These are phyloP conservation scores for Capronia americana DNA, from an alignment of 2,329 filamentous ascomycete species.

Conservation along the genomic window DNA sequence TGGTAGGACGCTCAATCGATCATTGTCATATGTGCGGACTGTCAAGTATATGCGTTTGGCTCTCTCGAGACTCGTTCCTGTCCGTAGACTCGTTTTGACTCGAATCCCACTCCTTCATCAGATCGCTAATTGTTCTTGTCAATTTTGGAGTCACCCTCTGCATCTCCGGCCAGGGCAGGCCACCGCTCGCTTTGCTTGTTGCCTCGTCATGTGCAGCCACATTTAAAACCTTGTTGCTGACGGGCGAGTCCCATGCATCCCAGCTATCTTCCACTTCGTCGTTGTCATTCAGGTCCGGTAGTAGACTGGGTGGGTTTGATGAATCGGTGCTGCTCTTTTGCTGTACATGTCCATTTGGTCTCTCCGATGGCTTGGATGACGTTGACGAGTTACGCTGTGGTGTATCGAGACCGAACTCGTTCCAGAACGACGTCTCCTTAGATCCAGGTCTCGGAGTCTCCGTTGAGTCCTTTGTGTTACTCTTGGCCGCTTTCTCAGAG, in stretches of 20 bases:
- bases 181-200: neutral
- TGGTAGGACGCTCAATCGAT: neutral
- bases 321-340: slow-evolving; percentile 35
- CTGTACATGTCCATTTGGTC: slow-evolving; percentile 26
- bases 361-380: slow-evolving; percentile 39
- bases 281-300: slow-evolving; percentile 40
- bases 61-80: neutral
- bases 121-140: slow-evolving; percentile 78
- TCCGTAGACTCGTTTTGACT: slow-evolving; percentile 9
- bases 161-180: slow-evolving; percentile 69
- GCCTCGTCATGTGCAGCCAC: neutral
- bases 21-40: slow-evolving; percentile 28
- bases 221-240: slow-evolving; percentile 13
- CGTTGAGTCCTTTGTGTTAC: neutral
- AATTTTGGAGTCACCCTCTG: slow-evolving; percentile 77
- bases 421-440: slow-evolving; percentile 57
- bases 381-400: slow-evolving; percentile 46
- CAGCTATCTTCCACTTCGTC: slow-evolving; percentile 59
- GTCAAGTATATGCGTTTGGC: slow-evolving; percentile 23
- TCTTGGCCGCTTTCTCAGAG: slow-evolving; percentile 42
- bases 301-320: slow-evolving; percentile 36
- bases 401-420: slow-evolving; percentile 58
- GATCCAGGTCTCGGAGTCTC: slow-evolving; percentile 34
- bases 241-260: slow-evolving; percentile 63
- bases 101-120: slow-evolving; percentile 87